Base-by-base conservation (phyloP, 371 early-diverging fungal genomes). In the Choanephora cucurbitarum region DNA sequence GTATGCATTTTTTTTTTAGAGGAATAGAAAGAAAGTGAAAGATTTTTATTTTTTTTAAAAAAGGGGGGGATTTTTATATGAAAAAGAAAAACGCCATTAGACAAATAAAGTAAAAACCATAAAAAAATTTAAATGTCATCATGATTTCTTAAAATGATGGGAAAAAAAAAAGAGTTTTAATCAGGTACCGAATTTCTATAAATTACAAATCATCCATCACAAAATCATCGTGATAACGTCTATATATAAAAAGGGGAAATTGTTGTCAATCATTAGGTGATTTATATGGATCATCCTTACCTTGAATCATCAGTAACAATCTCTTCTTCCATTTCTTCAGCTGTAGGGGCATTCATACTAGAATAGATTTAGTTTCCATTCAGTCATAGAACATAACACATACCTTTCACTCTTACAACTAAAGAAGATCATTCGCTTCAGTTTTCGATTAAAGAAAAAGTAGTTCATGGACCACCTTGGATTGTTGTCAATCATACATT, bases 391-490 rank as follows among this genome's bases (percentile, higher is more conserved):
- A 44, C 1, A 18, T 18, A 43, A 8, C 32, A 5, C 18, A 49
- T 84, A 91, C 89, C 92, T 93, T 60, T 93, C 85, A 41, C 92
- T 90, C 39, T 91, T 85, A 32, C 86, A 86, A 1, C 93, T 89
- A 66, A 97, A 92, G 65, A 91, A 95, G 7, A 96, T 79, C 55
- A 97, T 89, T 51, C 95, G 79, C 70, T 94, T 95, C 58, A 92
- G 73, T 57, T 89, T 87, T 52, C 89, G 85, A 73, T 97, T 96
- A 60, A 87, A 90, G 77, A 97, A 95, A 59, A 97, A 95, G 77
- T 91, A 93, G 77, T 95, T 93, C 74, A 94, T 89, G 24, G 92
- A 91, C 96, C 94, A 93, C 34, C 91, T 91, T 60, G n/a, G n/a
- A n/a, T n/a, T n/a, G n/a, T n/a, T n/a, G n/a, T n/a, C n/a, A n/a